Evolutionary conservation across 1,284 basidiomycete species (phyloP), one percentile per base, ranked within the genome.

Genomic region (Moesziomyces antarcticus): DNA sequence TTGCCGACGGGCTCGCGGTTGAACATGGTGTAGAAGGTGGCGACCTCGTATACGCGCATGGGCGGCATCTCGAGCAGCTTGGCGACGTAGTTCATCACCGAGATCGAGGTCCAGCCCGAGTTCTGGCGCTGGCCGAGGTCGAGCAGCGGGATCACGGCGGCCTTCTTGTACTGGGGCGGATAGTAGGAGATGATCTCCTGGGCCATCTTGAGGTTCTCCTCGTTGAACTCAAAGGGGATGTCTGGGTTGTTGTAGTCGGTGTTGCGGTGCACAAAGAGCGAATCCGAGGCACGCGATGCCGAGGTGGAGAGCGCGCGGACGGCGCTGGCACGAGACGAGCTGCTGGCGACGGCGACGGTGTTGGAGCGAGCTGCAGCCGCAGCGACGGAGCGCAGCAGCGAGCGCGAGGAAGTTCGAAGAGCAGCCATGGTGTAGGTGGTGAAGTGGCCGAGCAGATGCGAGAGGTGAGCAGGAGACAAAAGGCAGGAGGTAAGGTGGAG

Each of bases 11-110:
- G 97, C 85, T 97, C 94, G 51, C 78, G 76, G 75, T 82, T 81
- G 64, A 80, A 98, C 96, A 99, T 98, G 76, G 96, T 99, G 86
- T 99, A 99, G 87, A 99, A 99, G 13, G 94, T 97, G 14, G 97
- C 96, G 53, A 99, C 97, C 86, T 99, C 97, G 85, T 99, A 99
- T 7, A 99, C 97, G 20, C 96, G 91, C 97, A 99, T 99, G 56
- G 93, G 93, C 9, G 93, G 93, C 90, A 99, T 93, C 82, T 93
- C 93, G 56, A 99, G 88, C 41, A 96, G 86, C 46, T 82, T 75
- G 2, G 96, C 96, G 49, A 99, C 91, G 80, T 94, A 93, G 87
- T 99, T 98, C 96, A 99, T 99, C 69, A 96, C 94, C 80, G 92
- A 93, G 79, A 99, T 96, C 83, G 92, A 94, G n/a, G 94, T 96